Percentiles rank a stretch among this genome's conserved stretches.
Evolutionary conservation across 2,329 filamentous ascomycete genomes (phyloP).

Genomic region (Fusarium mundagurra): DNA sequence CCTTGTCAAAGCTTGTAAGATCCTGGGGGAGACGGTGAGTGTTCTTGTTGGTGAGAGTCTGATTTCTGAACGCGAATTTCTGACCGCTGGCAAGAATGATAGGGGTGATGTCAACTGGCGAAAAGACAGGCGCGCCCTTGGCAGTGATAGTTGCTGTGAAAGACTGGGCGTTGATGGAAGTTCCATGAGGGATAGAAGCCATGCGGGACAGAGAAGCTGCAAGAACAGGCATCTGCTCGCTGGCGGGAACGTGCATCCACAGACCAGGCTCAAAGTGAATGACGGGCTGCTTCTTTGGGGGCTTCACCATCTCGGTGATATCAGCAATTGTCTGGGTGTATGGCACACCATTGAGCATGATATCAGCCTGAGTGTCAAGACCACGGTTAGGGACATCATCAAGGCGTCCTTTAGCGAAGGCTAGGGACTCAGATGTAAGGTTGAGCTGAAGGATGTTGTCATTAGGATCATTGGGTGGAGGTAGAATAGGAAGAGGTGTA

Average conservation of each 20-base stretch:
- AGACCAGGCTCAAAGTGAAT: slow-evolving; percentile 56
- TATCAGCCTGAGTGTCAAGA: slow-evolving; percentile 45
- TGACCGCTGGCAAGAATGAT: slow-evolving; percentile 12
- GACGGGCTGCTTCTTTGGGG: slow-evolving; percentile 34
- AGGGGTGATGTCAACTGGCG: slow-evolving; percentile 42
- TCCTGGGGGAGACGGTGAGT: slow-evolving; percentile 45
- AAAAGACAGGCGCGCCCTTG: slow-evolving; percentile 33
- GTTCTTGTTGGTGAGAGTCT: background rate
- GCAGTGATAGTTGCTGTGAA: slow-evolving; percentile 31
- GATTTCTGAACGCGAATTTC: slow-evolving; percentile 9
- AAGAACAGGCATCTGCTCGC: slow-evolving; percentile 33
- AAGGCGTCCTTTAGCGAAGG: slow-evolving; percentile 47
- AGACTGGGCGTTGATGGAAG: slow-evolving; percentile 54
- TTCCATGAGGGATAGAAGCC: slow-evolving; percentile 56
- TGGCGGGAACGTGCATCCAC: slow-evolving; percentile 51
- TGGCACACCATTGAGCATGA: slow-evolving; percentile 48
- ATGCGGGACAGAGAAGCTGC: slow-evolving; percentile 47
- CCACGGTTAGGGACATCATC: slow-evolving; percentile 51
- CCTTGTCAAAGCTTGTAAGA: slow-evolving; percentile 40
- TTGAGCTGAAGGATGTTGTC: slow-evolving; percentile 52
- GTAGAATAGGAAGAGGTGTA: slow-evolving; percentile 19
- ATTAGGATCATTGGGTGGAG: slow-evolving; percentile 16
- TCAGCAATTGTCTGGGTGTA: slow-evolving; percentile 51
- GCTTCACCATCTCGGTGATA: slow-evolving; percentile 40
- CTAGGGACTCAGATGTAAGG: slow-evolving; percentile 49